These are phyloP conservation scores for Mucor ambiguus DNA, from an alignment of 371 early-diverging fungal genomes.

Conservation along the genomic window DNA sequence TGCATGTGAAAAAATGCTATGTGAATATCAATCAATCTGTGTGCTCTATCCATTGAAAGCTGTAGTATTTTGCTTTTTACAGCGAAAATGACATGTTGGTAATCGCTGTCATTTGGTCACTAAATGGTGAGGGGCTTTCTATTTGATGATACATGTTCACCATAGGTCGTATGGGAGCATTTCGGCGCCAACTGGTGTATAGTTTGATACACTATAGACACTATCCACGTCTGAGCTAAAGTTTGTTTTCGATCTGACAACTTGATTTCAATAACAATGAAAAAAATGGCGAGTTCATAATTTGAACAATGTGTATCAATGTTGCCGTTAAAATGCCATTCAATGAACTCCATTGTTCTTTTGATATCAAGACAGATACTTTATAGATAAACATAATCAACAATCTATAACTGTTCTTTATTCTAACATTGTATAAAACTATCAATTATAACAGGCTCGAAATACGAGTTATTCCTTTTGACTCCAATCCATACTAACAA, in stretches of 20 bases:
- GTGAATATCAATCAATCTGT: neutral
- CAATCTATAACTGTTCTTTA: neutral
- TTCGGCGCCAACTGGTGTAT: no score
- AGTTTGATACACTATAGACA: no score
- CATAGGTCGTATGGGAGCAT: neutral
- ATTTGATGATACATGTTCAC: neutral
- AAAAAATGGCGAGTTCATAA: neutral
- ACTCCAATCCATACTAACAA: neutral
- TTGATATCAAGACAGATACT: neutral
- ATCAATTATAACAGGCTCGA: neutral
- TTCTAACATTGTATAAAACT: neutral
- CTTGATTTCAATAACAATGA: neutral
- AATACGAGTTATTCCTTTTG: neutral
- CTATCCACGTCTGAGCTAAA: no score
- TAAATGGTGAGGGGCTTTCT: neutral
- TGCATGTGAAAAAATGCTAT: neutral
- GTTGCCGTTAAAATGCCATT: neutral
- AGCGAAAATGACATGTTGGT: neutral
- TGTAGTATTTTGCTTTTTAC: neutral
- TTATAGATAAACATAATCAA: neutral
- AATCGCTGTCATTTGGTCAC: neutral
- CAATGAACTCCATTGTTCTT: neutral
- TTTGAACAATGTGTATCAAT: neutral
- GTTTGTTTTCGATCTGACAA: neutral
- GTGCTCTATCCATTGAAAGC: neutral